A percentile compares a stretch with the other conserved stretches of the same genome.
Evolutionary conservation across 257 asterid species (phyloP).

Genomic region (Fraxinus cuspidata): DNA sequence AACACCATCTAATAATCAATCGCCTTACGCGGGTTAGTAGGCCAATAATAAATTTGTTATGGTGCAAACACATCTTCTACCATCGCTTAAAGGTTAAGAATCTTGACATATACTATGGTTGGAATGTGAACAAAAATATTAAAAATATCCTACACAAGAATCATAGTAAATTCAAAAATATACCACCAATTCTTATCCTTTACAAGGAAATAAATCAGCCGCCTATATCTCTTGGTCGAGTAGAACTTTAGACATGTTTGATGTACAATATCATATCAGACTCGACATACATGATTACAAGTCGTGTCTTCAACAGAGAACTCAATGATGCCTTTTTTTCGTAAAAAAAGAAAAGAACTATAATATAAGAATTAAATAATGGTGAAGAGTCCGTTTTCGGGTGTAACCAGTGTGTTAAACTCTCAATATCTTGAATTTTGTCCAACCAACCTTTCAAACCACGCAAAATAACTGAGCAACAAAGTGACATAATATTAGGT

Average conservation of each 20-base stretch:
- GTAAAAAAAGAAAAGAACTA: background rate
- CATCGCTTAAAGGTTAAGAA: background rate
- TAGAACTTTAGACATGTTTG: background rate
- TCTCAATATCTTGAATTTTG: slow-evolving; percentile 31
- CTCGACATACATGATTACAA: background rate
- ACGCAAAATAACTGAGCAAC: slow-evolving; percentile 37
- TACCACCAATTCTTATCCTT: too few species aligned
- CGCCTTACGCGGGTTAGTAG: too few species aligned
- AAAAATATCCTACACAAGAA: background rate
- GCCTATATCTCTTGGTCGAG: background rate
- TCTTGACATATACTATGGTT: background rate
- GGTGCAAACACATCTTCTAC: background rate
- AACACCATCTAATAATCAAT: background rate
- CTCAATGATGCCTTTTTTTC: background rate
- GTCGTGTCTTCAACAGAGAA: too few species aligned
- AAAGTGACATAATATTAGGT: slow-evolving; percentile 5
- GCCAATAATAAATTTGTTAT: background rate
- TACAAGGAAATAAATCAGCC: background rate
- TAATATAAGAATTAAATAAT: background rate
- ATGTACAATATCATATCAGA: background rate
- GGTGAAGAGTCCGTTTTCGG: slow-evolving; percentile 9
- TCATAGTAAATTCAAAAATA: background rate
- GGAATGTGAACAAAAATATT: too few species aligned
- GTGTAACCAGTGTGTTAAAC: slow-evolving; percentile 34
- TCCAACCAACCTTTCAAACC: slow-evolving; percentile 38